phyloP scores from a whole-genome alignment of 371 early-diverging fungal species.

The Mucor saturninus region DNA sequence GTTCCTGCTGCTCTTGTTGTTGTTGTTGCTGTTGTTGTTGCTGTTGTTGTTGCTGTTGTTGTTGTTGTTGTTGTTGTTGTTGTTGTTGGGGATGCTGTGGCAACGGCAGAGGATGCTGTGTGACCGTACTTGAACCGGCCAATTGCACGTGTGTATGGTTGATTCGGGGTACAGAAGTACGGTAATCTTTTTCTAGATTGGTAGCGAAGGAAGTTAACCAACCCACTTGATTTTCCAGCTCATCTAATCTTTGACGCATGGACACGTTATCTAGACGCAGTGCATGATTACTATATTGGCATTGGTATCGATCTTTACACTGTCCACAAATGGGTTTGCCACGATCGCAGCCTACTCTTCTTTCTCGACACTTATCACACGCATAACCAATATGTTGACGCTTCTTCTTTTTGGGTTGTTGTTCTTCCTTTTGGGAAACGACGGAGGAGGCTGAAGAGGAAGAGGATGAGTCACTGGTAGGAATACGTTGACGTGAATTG shows the following conservation, averaged over 20 bases:
- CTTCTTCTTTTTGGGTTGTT: slow-evolving; percentile 28
- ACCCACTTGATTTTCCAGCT: slow-evolving; percentile 27
- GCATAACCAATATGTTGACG: slow-evolving; percentile 43
- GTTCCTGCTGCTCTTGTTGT: not conserved
- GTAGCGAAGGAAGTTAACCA: slow-evolving; percentile 18
- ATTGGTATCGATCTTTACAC: slow-evolving; percentile 34
- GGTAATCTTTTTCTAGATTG: slow-evolving; percentile 22
- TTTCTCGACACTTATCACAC: slow-evolving; percentile 45
- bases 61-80: no score
- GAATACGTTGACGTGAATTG: not conserved
- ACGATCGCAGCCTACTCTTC: slow-evolving; percentile 42
- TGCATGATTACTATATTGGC: slow-evolving; percentile 36
- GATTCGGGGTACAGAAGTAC: slow-evolving; percentile 20
- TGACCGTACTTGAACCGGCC: not conserved
- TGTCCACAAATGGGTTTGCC: slow-evolving; percentile 39
- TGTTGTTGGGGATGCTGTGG: no score
- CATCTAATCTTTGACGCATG: slow-evolving; percentile 33
- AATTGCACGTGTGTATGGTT: slow-evolving; percentile 12
- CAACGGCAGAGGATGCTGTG: not conserved
- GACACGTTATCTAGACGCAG: slow-evolving; percentile 31
- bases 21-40: not conserved
- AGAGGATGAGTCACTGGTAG: not conserved
- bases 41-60: not conserved
- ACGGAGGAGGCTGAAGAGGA: slow-evolving; percentile 17
- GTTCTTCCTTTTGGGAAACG: slow-evolving; percentile 5